Evolutionary conservation across 108 stramenopile species (phyloP).

Genomic region (Nitzschia sp.): DNA sequence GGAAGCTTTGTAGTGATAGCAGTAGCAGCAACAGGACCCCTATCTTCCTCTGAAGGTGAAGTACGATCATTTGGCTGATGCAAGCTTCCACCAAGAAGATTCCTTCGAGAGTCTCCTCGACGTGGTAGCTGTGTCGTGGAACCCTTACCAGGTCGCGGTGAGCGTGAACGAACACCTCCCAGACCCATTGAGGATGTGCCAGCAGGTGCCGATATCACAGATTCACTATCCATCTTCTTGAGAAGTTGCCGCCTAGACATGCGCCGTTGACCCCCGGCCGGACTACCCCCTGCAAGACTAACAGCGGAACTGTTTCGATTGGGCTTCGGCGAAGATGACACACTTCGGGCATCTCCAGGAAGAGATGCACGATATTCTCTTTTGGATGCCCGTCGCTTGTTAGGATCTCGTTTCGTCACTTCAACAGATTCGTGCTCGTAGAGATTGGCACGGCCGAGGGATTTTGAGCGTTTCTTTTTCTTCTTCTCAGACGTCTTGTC

Average conservation of each 20-base stretch:
- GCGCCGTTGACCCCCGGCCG: too few species aligned
- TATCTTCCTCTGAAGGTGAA: not conserved
- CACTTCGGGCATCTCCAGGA: not conserved
- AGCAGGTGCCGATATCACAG: constrained; percentile 2
- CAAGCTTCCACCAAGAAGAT: not conserved
- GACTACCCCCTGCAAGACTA: not conserved
- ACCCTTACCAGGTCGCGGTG: not conserved
- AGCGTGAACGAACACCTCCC: not conserved
- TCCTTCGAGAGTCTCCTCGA: not conserved
- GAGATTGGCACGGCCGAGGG: not conserved
- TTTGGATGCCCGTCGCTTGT: not conserved
- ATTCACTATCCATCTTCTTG: constrained; percentile 4
- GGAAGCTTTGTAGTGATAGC: not conserved
- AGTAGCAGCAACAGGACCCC: not conserved
- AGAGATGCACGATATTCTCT: not conserved
- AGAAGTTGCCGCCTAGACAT: not conserved
- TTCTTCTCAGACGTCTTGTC: not conserved
- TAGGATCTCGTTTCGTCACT: not conserved
- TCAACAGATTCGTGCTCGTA: not conserved
- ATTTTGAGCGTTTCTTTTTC: not conserved
- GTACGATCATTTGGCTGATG: not conserved
- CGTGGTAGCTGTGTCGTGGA: not conserved
- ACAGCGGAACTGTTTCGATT: not conserved
- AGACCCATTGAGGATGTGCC: not conserved
- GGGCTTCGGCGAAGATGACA: too few species aligned